phyloP scores from a whole-genome alignment of 2,329 filamentous ascomycete genomes.

The Colletotrichum limetticola region DNA sequence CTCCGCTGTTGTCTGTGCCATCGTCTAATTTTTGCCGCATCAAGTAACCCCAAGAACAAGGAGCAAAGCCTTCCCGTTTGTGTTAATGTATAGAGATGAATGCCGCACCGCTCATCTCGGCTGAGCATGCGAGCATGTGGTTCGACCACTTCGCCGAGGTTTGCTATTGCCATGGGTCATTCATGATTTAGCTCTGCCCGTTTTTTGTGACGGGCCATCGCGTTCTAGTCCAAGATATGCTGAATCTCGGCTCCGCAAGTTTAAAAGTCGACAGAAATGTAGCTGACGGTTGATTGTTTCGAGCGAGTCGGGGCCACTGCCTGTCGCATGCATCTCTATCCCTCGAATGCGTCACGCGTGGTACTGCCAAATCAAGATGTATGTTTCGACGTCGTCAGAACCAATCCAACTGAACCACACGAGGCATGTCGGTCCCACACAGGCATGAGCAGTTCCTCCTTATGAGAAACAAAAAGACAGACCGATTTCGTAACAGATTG shows the following conservation, averaged over 20 bases:
- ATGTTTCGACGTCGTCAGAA: background rate
- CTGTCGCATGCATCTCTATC: background rate
- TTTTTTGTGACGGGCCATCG: background rate
- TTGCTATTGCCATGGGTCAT: background rate
- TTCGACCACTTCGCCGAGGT: background rate
- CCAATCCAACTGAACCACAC: background rate
- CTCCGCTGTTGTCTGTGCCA: background rate
- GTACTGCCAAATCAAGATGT: background rate
- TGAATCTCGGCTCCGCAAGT: background rate
- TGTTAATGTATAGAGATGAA: background rate
- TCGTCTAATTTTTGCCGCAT: background rate
- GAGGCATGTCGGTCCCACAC: background rate
- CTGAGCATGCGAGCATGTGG: conserved; percentile 4
- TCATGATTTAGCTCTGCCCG: background rate
- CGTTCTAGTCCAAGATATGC: background rate
- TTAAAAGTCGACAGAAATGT: background rate
- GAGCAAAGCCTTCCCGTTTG: background rate
- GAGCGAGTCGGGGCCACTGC: background rate
- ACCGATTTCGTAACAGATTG: background rate
- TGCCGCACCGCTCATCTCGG: background rate
- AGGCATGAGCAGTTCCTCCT: conserved; percentile 1
- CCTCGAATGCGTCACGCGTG: background rate
- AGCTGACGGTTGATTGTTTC: background rate
- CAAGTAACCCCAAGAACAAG: background rate
- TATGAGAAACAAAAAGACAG: background rate